A percentile compares a stretch with the other conserved stretches of the same genome.
Conservation (phyloP, 805 yeast species). For the Sugiyamaella floridensis region DNA sequence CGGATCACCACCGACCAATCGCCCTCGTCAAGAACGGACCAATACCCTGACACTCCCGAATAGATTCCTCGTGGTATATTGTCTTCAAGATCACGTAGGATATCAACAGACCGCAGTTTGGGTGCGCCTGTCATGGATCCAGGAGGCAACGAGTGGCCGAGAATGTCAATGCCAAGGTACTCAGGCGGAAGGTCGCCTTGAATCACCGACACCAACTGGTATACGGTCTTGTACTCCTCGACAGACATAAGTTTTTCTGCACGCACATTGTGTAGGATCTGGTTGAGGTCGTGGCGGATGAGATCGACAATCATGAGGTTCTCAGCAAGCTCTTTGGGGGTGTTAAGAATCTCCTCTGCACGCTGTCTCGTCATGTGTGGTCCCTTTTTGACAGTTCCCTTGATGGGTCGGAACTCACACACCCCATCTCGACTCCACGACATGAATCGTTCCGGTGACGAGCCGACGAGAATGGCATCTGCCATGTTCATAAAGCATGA, state of each 20-base stretch:
- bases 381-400: constrained; percentile 80
- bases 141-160: constrained; percentile 80
- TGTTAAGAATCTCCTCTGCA: constrained; percentile 60
- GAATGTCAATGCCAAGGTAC: constrained; percentile 72
- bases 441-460: constrained; percentile 92
- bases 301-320: constrained; percentile 95
- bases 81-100: constrained; percentile 55
- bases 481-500: constrained; percentile 67
- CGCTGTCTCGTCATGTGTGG: constrained; percentile 45
- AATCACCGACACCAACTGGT: constrained; percentile 85
- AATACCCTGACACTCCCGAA: constrained; percentile 93
- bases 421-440: constrained; percentile 52
- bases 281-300: constrained; percentile 83
- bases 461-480: constrained; percentile 54
- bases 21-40: constrained; percentile 79
- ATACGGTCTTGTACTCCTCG: constrained; percentile 88
- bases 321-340: constrained; percentile 93
- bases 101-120: constrained; percentile 81
- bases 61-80: constrained; percentile 66
- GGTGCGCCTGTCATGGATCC: constrained; percentile 99
- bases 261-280: constrained; percentile 54
- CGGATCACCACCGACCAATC: constrained; percentile 97
- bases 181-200: constrained; percentile 45
- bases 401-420: constrained; percentile 88
- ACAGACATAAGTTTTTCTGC: constrained; percentile 81